phyloP scores from a whole-genome alignment of 495 filamentous ascomycete species.

The Penicillium crystallinum region DNA sequence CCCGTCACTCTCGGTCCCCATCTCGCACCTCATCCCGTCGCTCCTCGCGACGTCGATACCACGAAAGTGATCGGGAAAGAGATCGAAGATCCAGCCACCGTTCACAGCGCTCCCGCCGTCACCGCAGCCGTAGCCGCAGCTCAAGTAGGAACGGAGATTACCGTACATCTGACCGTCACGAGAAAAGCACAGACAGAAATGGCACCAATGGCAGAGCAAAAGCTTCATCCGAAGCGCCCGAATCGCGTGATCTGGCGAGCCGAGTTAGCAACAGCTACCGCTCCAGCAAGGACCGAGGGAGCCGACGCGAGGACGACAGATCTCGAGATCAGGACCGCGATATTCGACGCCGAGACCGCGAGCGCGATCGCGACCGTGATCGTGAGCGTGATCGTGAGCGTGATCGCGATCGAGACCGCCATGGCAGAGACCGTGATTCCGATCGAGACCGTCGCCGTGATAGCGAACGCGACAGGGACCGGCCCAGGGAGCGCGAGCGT shows the following conservation, averaged over 20 bases:
- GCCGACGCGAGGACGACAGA: constrained; percentile 37
- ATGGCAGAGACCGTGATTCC: constrained; percentile 31
- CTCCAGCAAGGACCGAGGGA: constrained; percentile 34
- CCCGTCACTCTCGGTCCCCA: constrained; percentile 45
- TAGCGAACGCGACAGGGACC: constrained; percentile 31
- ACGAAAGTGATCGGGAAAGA: constrained; percentile 31
- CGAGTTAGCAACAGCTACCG: constrained; percentile 30
- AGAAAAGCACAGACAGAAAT: constrained; percentile 17
- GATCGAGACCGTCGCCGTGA: constrained; percentile 32
- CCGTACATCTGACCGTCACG: constrained; percentile 21
- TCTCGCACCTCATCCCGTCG: constrained; percentile 49
- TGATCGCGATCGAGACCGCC: constrained; percentile 27
- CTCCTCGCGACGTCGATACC: constrained; percentile 48
- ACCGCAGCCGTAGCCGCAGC: constrained; percentile 40
- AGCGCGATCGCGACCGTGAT: constrained; percentile 22
- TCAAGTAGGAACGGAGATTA: constrained; percentile 25
- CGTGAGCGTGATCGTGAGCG: constrained; percentile 29
- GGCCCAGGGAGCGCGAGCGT: constrained; percentile 36
- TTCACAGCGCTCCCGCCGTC: constrained; percentile 43
- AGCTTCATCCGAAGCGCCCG: constrained; percentile 7
- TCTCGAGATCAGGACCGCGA: constrained; percentile 21
- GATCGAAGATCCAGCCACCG: constrained; percentile 37
- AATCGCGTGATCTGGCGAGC: constrained; percentile 14
- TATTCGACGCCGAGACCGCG: constrained; percentile 25
- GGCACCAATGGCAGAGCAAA: constrained; percentile 16